These are phyloP conservation scores for Orbilia brochopaga DNA, from an alignment of 2,329 filamentous ascomycete species.

Conservation along the genomic window DNA sequence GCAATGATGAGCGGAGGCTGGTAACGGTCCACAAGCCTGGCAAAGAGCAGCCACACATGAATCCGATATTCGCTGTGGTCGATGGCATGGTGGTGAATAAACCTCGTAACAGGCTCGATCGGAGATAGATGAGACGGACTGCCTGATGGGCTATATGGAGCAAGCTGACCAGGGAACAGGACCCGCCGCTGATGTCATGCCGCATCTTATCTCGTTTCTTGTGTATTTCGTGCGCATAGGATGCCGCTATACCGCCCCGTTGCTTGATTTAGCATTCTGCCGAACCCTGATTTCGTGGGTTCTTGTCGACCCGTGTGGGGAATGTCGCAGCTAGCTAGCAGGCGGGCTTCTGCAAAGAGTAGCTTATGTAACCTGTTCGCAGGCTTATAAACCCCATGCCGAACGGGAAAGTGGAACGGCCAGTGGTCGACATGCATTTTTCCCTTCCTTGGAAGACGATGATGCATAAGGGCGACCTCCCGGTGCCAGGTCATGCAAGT, in stretches of 20 bases:
- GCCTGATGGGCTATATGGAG: background rate
- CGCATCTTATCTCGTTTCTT: slow-evolving; percentile 18
- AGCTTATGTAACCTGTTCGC: background rate
- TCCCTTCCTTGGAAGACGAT: background rate
- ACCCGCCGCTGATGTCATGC: slow-evolving; percentile 42
- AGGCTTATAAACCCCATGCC: background rate
- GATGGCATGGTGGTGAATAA: background rate
- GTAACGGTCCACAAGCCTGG: background rate
- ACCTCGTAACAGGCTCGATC: background rate
- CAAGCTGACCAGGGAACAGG: slow-evolving; percentile 21
- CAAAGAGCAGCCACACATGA: background rate
- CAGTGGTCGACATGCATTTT: slow-evolving; percentile 1
- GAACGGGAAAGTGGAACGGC: slow-evolving; percentile 21
- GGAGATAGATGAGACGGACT: background rate
- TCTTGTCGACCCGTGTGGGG: background rate
- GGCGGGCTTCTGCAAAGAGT: background rate
- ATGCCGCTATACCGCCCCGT: background rate
- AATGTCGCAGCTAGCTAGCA: background rate
- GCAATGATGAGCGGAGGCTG: slow-evolving; percentile 20
- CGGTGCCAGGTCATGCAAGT: slow-evolving; percentile 14
- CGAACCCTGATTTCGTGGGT: background rate
- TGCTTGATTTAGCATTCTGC: slow-evolving; percentile 33
- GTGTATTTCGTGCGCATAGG: background rate
- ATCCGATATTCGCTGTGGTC: background rate
- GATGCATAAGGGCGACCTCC: slow-evolving; percentile 4